These are phyloP conservation scores for Macrolepiota albuminosa DNA, from an alignment of 768 basidiomycete species.

Conservation along the genomic window DNA sequence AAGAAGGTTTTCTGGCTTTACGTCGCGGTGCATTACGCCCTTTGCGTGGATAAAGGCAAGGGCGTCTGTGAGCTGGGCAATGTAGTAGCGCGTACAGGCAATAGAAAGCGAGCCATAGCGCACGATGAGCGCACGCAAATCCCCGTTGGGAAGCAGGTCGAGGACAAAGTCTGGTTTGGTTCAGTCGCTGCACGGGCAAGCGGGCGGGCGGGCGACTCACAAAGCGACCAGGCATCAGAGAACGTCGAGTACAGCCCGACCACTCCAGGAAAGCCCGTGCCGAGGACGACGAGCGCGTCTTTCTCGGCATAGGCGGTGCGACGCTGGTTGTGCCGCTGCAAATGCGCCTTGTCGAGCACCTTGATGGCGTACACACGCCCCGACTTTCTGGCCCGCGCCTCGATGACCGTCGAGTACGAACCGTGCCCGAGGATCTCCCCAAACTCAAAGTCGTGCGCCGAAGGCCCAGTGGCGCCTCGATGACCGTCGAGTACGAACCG, in stretches of 20 bases:
- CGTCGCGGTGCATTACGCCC: constrained; percentile 84
- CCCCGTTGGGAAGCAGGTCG: constrained; percentile 73
- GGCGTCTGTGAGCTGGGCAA: constrained; percentile 87
- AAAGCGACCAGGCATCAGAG: constrained; percentile 79
- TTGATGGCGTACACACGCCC: constrained; percentile 73
- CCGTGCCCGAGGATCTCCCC: constrained; percentile 75
- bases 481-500: constrained; percentile 73
- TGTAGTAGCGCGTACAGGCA: constrained; percentile 73
- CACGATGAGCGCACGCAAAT: constrained; percentile 67
- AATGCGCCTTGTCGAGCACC: constrained; percentile 75
- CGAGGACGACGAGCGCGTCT: constrained; percentile 69
- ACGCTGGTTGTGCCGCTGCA: constrained; percentile 70
- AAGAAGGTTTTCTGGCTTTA: constrained; percentile 86
- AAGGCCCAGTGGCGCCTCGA: constrained; percentile 28
- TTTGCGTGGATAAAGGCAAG: constrained; percentile 88
- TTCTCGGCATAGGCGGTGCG: constrained; percentile 77
- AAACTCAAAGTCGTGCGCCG: constrained; percentile 65
- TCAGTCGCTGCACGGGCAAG: background rate
- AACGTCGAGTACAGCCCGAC: constrained; percentile 80
- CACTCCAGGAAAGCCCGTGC: constrained; percentile 75
- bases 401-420: constrained; percentile 63
- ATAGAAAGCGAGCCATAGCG: constrained; percentile 84
- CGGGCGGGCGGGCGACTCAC: constrained; percentile 39
- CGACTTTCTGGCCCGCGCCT: constrained; percentile 58
- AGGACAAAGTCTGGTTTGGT: constrained; percentile 67